Conservation (phyloP, 192 early-diverging fungal species). For the Martensiomyces pterosporus region DNA sequence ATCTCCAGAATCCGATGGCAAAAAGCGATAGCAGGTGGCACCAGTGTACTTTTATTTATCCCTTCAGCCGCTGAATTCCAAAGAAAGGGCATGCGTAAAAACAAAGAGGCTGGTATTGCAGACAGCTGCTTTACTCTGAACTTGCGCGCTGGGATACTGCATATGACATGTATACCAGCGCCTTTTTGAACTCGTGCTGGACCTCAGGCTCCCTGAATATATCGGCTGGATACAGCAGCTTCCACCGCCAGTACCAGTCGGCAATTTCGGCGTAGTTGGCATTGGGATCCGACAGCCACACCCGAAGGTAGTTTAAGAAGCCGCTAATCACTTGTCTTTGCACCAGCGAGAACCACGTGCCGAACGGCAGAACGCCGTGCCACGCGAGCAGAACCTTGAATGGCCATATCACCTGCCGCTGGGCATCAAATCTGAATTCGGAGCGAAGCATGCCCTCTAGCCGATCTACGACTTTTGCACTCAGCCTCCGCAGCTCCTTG, state of each 20-base stretch:
- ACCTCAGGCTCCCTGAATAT: conserved; percentile 17
- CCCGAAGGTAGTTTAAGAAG: conserved; percentile 27
- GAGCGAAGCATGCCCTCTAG: conserved; percentile 22
- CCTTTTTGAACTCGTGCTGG: conserved; percentile 25
- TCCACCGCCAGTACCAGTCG: conserved; percentile 52
- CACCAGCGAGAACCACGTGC: conserved; percentile 21
- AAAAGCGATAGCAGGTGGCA: no score
- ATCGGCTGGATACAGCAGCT: conserved; percentile 22
- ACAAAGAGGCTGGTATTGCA: background rate
- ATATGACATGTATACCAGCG: conserved; percentile 33
- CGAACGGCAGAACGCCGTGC: conserved; percentile 23
- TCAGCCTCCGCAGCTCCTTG: conserved; percentile 23
- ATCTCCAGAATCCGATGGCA: no score
- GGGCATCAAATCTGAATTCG: conserved; percentile 24
- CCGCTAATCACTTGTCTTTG: conserved; percentile 11
- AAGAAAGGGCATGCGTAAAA: conserved; percentile 1
- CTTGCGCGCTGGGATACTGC: conserved; percentile 8
- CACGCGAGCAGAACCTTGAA: conserved; percentile 35
- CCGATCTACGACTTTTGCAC: conserved; percentile 13
- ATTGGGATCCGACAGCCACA: conserved; percentile 32
- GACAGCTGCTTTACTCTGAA: background rate
- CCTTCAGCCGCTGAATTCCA: conserved; percentile 4
- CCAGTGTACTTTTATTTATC: no score
- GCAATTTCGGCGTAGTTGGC: conserved; percentile 45
- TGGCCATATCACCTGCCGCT: conserved; percentile 28